phyloP scores from a whole-genome alignment of 2,329 filamentous ascomycete genomes.

The Diaporthe longicolla region DNA sequence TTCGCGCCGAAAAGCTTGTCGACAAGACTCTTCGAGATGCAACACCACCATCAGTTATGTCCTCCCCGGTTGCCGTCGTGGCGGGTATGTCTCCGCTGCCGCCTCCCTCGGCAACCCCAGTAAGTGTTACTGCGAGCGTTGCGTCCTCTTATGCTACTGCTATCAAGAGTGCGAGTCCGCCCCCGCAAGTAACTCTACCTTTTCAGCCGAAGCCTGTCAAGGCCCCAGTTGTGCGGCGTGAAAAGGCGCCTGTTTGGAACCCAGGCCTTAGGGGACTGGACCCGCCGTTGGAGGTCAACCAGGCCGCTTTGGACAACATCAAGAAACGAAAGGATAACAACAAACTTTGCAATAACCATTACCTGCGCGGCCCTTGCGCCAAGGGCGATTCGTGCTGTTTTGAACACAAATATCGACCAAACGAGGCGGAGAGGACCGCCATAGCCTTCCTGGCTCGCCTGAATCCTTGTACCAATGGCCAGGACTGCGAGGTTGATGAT shows the following conservation, averaged over 20 bases:
- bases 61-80: constrained; percentile 35
- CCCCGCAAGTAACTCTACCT: constrained; percentile 60
- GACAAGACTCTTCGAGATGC: constrained; percentile 51
- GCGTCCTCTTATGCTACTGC: constrained; percentile 59
- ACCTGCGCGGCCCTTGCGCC: constrained; percentile 69
- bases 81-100: constrained; percentile 42
- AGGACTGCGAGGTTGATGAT: constrained; percentile 69
- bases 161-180: constrained; percentile 58
- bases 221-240: constrained; percentile 42
- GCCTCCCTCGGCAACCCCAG: constrained; percentile 47
- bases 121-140: constrained; percentile 37
- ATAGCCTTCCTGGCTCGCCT: constrained; percentile 69
- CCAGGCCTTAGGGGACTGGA: constrained; percentile 70
- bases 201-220: constrained; percentile 49
- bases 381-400: constrained; percentile 70
- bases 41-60: constrained; percentile 29
- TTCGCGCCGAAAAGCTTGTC: constrained; percentile 67
- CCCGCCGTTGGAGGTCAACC: constrained; percentile 62
- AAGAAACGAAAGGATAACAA: constrained; percentile 68
- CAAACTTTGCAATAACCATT: constrained; percentile 75
- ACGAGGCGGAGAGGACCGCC: constrained; percentile 67
- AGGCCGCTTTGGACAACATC: constrained; percentile 64
- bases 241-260: constrained; percentile 60
- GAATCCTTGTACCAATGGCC: constrained; percentile 70
- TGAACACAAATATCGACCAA: constrained; percentile 68